These are phyloP conservation scores for Ogataea glucozyma DNA, from an alignment of 805 yeast genomes.

Conservation along the genomic window DNA sequence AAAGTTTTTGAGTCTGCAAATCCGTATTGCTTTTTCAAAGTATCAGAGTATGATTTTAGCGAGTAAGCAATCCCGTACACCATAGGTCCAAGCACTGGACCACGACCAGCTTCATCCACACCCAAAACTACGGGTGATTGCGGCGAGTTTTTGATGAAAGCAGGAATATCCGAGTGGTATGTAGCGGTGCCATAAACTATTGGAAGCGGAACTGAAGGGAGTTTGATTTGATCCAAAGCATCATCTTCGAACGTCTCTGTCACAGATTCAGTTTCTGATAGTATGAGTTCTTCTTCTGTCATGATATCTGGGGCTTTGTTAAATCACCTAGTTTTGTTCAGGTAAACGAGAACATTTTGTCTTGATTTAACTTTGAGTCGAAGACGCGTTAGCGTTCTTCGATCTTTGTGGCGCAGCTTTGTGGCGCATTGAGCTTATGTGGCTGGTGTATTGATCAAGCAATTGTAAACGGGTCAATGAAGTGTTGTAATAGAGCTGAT, in stretches of 20 bases:
- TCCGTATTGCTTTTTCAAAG: conserved; percentile 57
- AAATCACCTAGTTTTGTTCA: neutral
- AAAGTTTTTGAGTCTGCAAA: conserved; percentile 93
- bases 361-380: neutral
- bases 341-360: neutral
- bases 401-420: neutral
- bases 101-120: conserved; percentile 98
- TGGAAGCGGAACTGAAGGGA: conserved; percentile 36
- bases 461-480: too few relatives aligned
- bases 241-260: conserved; percentile 4
- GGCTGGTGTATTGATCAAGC: too few relatives aligned
- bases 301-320: neutral
- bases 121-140: conserved; percentile 63
- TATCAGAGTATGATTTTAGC: conserved; percentile 48
- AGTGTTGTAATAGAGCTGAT: too few relatives aligned
- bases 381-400: neutral
- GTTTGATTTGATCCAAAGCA: conserved; percentile 8
- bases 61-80: conserved; percentile 91
- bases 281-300: neutral
- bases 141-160: conserved; percentile 33
- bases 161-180: conserved; percentile 52
- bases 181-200: conserved; percentile 46
- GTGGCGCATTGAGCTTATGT: conserved; percentile 3
- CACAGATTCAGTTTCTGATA: conserved; percentile 53
- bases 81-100: conserved; percentile 98